These are phyloP conservation scores for Sonneratia alba DNA, from an alignment of 345 rosid genomes.

Conservation along the genomic window DNA sequence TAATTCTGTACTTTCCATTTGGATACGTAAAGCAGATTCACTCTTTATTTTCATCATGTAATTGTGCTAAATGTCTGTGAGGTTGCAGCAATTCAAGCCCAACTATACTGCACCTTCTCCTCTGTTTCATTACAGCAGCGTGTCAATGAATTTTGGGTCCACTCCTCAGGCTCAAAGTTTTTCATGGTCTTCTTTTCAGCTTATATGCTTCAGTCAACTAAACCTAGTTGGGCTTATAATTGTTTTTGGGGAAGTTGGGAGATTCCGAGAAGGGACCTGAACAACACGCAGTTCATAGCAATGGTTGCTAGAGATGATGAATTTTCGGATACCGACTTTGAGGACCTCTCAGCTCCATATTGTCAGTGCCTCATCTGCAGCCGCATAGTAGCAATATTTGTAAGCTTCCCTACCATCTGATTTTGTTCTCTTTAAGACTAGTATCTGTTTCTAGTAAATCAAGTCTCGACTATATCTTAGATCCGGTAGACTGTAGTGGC, in stretches of 20 bases:
- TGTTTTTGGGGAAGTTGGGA: conserved; percentile 54
- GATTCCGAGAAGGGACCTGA: conserved; percentile 40
- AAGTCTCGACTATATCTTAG: no score
- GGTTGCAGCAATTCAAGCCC: conserved; percentile 52
- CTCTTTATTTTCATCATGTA: neutral
- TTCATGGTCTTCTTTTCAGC: neutral
- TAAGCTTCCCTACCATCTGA: conserved; percentile 13
- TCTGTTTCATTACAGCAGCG: conserved; percentile 38
- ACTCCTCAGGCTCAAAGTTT: neutral
- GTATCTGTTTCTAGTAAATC: no score
- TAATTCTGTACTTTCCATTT: neutral
- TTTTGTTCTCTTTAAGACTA: no score
- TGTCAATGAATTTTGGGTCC: conserved; percentile 59
- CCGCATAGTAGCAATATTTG: conserved; percentile 55
- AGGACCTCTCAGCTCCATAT: conserved; percentile 34
- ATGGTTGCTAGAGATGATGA: conserved; percentile 34
- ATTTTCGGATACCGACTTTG: conserved; percentile 33
- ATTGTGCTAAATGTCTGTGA: neutral
- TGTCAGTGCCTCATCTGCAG: conserved; percentile 57
- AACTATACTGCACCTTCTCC: conserved; percentile 57
- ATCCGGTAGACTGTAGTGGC: no score
- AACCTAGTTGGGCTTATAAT: neutral
- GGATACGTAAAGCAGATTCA: neutral
- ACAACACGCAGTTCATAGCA: conserved; percentile 33
- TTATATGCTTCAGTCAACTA: neutral